Evolutionary conservation across 75 land plant genomes (phyloP), one percentile per base, ranked within the genome.

Genomic region (Ceratopteris richardii): DNA sequence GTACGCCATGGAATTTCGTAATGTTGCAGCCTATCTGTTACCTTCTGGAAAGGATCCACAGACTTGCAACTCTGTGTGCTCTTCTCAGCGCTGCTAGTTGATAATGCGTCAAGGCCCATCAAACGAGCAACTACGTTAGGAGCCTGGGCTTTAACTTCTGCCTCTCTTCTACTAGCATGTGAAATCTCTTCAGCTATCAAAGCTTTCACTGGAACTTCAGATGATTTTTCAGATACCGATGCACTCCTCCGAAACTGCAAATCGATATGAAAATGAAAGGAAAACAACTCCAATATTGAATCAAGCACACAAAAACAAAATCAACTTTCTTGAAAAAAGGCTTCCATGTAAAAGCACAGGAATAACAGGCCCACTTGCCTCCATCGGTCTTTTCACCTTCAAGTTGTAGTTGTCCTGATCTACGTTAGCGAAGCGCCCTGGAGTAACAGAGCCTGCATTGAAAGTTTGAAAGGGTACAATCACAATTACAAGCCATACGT

Each of bases 51-150:
- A 14, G 9, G 14, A 10, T 9, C 14, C 14, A 10, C 42, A 9
- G 14, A 40, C 9, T 40, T 14, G 14, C 42, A 9, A 40, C 14
- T 40, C 24, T 64, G 52, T 26, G 33, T 56, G 26, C 56, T 56
- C 56, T 30, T 25, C 12, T 4, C 33, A 40, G 65, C 62, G 36
- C 59, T 21, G 31, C 83, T 85, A n/a, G 57, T 53, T 29, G 96
- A 83, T 46, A 90, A 50, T 13, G 61, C 29, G 42, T 90, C 91
- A 68, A 94, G 62, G 0, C 98, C 98, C 98, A 94, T 94, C 21
- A 94, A 67, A 44, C 97, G 87, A 0, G 98, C 98, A 27, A 94
- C 85, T 41, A 94, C 82, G 61, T 79, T 83, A 19, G 96, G 96
- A 16, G 71, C 57, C 50, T 69, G 70, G 0, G 73, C 73, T 51